Base-by-base conservation (phyloP, 1,284 basidiomycete genomes). In the Cystobasidium slooffiae region DNA sequence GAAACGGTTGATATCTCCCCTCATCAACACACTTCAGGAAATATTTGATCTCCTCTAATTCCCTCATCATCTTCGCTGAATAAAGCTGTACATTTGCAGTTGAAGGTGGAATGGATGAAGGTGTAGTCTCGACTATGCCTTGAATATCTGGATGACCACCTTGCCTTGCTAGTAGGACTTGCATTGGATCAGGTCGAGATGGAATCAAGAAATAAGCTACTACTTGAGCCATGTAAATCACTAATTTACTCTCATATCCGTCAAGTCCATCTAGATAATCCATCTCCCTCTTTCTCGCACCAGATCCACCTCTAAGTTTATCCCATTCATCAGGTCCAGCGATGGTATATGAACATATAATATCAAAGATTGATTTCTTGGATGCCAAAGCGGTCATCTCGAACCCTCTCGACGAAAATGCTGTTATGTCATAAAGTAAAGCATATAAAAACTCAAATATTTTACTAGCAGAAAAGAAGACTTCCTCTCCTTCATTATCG, bases 201-300 rank as follows among this genome's bases (percentile, higher is more conserved):
- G 64, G 49, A 39, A 66, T 66, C 4, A 53, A 41, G 22, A 52
- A 66, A 43, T 39, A 66, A 12, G 51, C 51, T 20, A 22, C 10
- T n/a, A 66, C 51, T 66, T 53, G 64, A 20, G 44, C 8, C 64
- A 66, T 66, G 49, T 52, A 66, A 16, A 66, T 8, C 6, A 53
- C 12, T 10, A 66, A 20, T 6, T 37, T 14, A n/a, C 39, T 43
- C 47, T 37, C 64, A 66, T 66, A 53, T 1, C 37, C 47, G 1
- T 12, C 20, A 31, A 51, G 14, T 9, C 64, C 64, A n/a, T 43
- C 49, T 20, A 53, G 37, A 53, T 65, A 65, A 44, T 66, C 51
- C 16, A 66, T 53, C 51, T 31, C 52, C 14, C 51, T 55, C 37
- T 51, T 51, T 20, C 20, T 20, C 51, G 22, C 37, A 24, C 24